Evolutionary conservation across 768 basidiomycete genomes (phyloP).

Genomic region (Tulasnella calospora): DNA sequence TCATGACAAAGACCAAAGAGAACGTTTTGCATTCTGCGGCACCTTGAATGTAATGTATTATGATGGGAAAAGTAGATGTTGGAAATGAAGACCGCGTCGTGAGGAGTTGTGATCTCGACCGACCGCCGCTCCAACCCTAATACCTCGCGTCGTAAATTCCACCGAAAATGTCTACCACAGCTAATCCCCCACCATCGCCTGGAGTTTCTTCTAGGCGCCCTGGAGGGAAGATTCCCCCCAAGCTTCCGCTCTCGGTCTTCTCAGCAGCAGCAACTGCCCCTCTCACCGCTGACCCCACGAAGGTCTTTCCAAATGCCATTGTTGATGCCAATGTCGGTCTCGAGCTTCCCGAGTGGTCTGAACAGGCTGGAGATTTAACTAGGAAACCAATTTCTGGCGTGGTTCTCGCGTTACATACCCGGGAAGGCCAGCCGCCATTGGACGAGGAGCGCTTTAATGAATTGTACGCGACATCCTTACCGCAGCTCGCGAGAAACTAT

Average conservation of each 20-base stretch:
- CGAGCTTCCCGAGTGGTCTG: slow-evolving; percentile 49
- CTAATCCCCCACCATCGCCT: background rate
- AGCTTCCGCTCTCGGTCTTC: slow-evolving; percentile 71
- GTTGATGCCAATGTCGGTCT: slow-evolving; percentile 64
- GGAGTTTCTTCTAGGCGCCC: slow-evolving; percentile 8
- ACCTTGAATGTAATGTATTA: background rate
- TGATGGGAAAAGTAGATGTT: slow-evolving; percentile 8
- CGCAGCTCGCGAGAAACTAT: background rate
- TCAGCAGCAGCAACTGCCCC: slow-evolving; percentile 64
- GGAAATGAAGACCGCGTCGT: slow-evolving; percentile 11
- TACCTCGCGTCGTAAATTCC: slow-evolving; percentile 2
- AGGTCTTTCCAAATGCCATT: slow-evolving; percentile 56
- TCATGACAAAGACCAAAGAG: background rate
- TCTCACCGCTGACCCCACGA: slow-evolving; percentile 60
- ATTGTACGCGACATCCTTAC: background rate
- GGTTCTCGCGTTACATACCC: slow-evolving; percentile 45
- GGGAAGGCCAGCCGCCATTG: background rate
- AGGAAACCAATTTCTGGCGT: slow-evolving; percentile 49
- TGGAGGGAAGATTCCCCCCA: slow-evolving; percentile 46
- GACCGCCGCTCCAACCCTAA: background rate
- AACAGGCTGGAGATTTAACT: slow-evolving; percentile 47
- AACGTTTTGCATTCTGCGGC: background rate
- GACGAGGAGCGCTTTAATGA: slow-evolving; percentile 28
- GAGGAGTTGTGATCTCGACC: slow-evolving; percentile 14
- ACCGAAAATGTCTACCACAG: background rate